Evolutionary conservation across 257 asterid species (phyloP).

Genomic region (Solanum microdontum): DNA sequence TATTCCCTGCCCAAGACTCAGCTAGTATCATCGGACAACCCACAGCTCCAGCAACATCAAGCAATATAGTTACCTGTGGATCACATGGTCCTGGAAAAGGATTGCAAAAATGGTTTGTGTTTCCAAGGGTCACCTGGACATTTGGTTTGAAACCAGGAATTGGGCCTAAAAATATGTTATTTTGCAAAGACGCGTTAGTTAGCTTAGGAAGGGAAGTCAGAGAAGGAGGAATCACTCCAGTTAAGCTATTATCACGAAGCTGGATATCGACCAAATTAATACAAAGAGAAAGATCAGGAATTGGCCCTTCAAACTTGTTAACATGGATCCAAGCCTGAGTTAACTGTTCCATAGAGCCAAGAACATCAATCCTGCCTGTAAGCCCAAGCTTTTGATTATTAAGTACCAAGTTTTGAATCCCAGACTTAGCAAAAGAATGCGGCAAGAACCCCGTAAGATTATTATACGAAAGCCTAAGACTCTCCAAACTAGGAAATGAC

Average conservation of each 20-base stretch:
- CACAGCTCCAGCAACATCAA: constrained; percentile 35
- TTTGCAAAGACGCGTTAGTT: constrained; percentile 30
- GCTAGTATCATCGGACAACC: constrained; percentile 52
- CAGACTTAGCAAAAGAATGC: constrained; percentile 34
- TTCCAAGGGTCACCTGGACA: constrained; percentile 33
- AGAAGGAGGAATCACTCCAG: constrained; percentile 64
- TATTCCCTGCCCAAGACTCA: constrained; percentile 59
- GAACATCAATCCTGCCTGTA: constrained; percentile 40
- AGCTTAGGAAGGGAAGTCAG: constrained; percentile 43
- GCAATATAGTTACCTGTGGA: constrained; percentile 55
- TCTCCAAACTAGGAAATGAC: constrained; percentile 42
- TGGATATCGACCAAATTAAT: constrained; percentile 32
- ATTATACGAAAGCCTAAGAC: constrained; percentile 52
- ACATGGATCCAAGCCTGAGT: constrained; percentile 52
- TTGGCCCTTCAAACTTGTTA: constrained; percentile 52
- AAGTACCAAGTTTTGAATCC: constrained; percentile 42
- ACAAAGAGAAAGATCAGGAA: constrained; percentile 63
- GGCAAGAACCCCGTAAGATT: constrained; percentile 59
- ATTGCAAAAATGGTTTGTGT: constrained; percentile 41
- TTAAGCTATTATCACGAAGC: constrained; percentile 57
- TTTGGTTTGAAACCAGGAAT: constrained; percentile 32
- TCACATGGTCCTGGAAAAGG: constrained; percentile 55
- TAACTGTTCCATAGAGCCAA: constrained; percentile 39
- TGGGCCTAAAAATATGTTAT: constrained; percentile 68
- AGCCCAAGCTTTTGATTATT: constrained; percentile 57